Evolutionary conservation across 1,284 basidiomycete genomes (phyloP).

Genomic region (Naganishia sp.): DNA sequence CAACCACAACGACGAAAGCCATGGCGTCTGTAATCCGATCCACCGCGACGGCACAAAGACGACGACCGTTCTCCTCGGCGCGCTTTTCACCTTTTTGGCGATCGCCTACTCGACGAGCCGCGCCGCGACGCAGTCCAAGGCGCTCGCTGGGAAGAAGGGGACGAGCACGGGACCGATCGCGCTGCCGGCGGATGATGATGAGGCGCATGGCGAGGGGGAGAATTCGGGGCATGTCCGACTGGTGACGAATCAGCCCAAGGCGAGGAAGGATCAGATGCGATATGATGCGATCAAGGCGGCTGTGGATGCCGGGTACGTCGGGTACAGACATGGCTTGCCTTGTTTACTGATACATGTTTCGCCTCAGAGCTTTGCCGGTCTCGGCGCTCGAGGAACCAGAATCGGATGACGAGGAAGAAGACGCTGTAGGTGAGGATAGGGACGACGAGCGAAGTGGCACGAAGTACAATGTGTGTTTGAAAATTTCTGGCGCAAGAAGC

Average conservation of each 20-base stretch:
- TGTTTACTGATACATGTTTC: neutral
- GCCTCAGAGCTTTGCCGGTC: slow-evolving; percentile 77
- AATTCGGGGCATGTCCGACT: slow-evolving; percentile 63
- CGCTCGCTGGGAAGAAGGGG: slow-evolving; percentile 72
- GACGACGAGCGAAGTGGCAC: slow-evolving; percentile 96
- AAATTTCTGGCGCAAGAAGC: neutral
- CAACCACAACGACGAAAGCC: slow-evolving; percentile 72
- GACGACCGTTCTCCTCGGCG: slow-evolving; percentile 86
- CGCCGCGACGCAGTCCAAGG: slow-evolving; percentile 91
- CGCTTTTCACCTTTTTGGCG: slow-evolving; percentile 93
- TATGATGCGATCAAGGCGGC: slow-evolving; percentile 95
- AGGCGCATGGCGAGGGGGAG: slow-evolving; percentile 54
- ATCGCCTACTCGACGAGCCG: slow-evolving; percentile 96
- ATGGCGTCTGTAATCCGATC: slow-evolving; percentile 82
- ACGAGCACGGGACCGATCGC: slow-evolving; percentile 61
- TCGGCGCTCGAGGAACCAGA: slow-evolving; percentile 82
- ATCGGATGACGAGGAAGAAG: slow-evolving; percentile 71
- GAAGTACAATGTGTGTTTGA: slow-evolving; percentile 81
- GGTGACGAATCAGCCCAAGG: slow-evolving; percentile 80
- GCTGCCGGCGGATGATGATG: slow-evolving; percentile 60
- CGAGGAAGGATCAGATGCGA: slow-evolving; percentile 76
- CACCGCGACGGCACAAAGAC: slow-evolving; percentile 68
- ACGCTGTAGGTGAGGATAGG: slow-evolving; percentile 66
- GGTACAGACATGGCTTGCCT: neutral
- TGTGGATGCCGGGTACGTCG: slow-evolving; percentile 80